Base-by-base conservation (phyloP, 1,139 yeast species). In the Taphrina populina region DNA sequence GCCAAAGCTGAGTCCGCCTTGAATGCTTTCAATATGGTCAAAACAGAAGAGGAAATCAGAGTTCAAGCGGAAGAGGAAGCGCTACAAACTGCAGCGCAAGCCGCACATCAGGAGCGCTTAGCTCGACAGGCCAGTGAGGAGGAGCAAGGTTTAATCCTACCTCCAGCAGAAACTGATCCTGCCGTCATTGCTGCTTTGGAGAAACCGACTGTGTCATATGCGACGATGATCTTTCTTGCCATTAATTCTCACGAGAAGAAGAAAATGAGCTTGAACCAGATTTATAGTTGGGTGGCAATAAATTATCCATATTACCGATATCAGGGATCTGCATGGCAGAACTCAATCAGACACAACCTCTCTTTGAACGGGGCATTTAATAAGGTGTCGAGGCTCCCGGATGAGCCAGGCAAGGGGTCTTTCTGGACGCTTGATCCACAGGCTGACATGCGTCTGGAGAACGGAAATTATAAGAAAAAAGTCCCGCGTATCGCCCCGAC, bases 241-340 rank as follows among this genome's bases (percentile, higher is more conserved):
- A 72, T 92, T 61, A 76, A 85, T 61, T 79, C 82, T 30, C 77
- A 77, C 62, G 78, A 81, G 0, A 77, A 79, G 3, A 75, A 73
- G 43, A 76, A 79, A 15, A 79, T 88, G 78, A 84, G 95, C 0
- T 71, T 92, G 47, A 81, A 87, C 10, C 96, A 88, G 62, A 87
- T 92, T 43, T 84, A 87, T 67, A 86, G 84, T 56, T 87, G 88
- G 1, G 87, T 92, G 52, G 85, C 85, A 66, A 95, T 87, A 37
- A 71, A 84, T 8, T 90, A 85, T 68, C 98, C 97, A 1, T 92
- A 86, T 70, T 92, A 87, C 70, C 80, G 83, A 66, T 92, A 87
- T 70, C 88, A 96, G 66, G 88, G 95, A 1, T 95, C 88, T 68
- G 97, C 97, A 1, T 92, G 99, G 99, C 98, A 92, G 71, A 83